Base-by-base conservation (phyloP, 139 green algal species). In the Picochlorum sp. region DNA sequence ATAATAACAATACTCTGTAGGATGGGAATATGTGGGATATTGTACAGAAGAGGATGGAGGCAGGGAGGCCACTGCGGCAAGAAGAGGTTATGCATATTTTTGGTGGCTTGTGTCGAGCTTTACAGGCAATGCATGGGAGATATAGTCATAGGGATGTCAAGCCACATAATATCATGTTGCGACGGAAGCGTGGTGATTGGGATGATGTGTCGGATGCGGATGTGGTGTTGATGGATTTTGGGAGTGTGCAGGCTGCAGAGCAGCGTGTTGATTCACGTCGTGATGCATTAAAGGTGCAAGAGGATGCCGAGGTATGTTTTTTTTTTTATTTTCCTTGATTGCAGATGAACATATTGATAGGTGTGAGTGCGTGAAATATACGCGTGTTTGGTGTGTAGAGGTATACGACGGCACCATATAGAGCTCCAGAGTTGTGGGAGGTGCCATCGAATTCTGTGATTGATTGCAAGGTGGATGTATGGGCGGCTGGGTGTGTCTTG, bases 371-470 rank as follows among this genome's bases (percentile, higher is more conserved):
- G 3, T 51, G 15, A 51, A 18, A 51, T n/a, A 61, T 47, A 18
- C 3, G 28, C 5, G 16, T 62, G 16, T 21, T 6, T 55, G 20
- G 5, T 56, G 20, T 65, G 41, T 23, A 65, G 60, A 44, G 60
- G 24, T 26, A 21, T 45, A 56, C 37, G 59, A 90, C 85, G 18
- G 89, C 88, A 0, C 84, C 90, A 13, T 97, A 94, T 69, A 80
- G 90, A 16, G 87, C 91, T 0, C 90, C 91, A 14, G 91, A 97
- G 79, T 87, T 97, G 15, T 95, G 83, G 71, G 91, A 97, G 57
- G 76, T 85, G 1, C 76, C 84, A n/a, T 88, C 76, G 24, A 54
- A 74, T 1, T 81, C 68, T 57, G 67, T 69, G 8, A 50, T 97
- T 3, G 90, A 94, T 70, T 73, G 81, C 45, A 71, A 74, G 3